Percentiles rank a stretch among this genome's conserved stretches.
Conservation (phyloP, 371 early-diverging fungal species). For the Mucor mucedo region DNA sequence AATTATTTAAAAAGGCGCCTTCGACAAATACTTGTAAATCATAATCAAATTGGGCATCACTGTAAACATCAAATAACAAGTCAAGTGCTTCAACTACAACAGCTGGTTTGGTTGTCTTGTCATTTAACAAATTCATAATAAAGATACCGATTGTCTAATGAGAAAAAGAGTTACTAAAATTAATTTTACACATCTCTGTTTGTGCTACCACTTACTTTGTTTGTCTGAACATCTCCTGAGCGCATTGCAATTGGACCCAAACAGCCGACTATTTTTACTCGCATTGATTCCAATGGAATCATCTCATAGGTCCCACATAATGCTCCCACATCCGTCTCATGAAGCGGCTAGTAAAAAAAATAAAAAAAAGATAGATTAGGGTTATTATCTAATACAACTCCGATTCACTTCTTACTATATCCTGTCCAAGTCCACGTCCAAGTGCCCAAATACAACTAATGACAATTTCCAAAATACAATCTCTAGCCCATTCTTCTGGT, state of each 20-base stretch:
- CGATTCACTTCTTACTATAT: conserved; percentile 50
- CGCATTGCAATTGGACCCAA: conserved; percentile 77
- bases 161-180: conserved; percentile 4
- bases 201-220: conserved; percentile 62
- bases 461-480: conserved; percentile 60
- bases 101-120: conserved; percentile 41
- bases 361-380: not conserved
- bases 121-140: conserved; percentile 36
- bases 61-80: conserved; percentile 86
- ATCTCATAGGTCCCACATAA: conserved; percentile 58
- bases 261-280: conserved; percentile 74
- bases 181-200: not conserved
- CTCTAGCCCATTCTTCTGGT: conserved; percentile 38
- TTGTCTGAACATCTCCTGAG: conserved; percentile 71
- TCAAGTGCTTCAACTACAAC: conserved; percentile 78
- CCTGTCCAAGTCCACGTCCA: conserved; percentile 66
- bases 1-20: conserved; percentile 59
- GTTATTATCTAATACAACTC: not conserved
- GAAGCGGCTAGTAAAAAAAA: conserved; percentile 40
- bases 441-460: conserved; percentile 78
- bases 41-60: conserved; percentile 83
- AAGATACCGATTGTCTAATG: conserved; percentile 38
- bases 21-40: conserved; percentile 83
- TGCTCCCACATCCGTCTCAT: conserved; percentile 51
- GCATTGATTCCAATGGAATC: conserved; percentile 55